Percentiles rank a stretch among this genome's conserved stretches.
Evolutionary conservation across 768 basidiomycete species (phyloP).

Genomic region (Russula griseocarnosa): DNA sequence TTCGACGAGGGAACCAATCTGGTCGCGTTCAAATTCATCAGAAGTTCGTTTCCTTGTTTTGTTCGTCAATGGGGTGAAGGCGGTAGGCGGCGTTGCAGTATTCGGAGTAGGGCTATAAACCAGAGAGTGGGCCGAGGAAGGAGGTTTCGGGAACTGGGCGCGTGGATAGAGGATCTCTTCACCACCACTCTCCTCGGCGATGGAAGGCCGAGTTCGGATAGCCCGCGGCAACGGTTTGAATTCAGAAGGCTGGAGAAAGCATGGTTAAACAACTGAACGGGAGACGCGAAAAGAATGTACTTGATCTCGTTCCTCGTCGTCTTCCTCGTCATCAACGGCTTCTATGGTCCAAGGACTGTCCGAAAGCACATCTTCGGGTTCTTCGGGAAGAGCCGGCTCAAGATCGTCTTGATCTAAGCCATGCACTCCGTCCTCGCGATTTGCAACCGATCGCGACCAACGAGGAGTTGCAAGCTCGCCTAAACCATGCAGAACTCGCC

Average conservation of each 20-base stretch:
- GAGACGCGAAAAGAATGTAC: constrained; percentile 37
- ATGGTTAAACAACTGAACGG: constrained; percentile 4
- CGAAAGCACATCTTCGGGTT: constrained; percentile 50
- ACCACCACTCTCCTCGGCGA: constrained; percentile 81
- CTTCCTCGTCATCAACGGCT: constrained; percentile 78
- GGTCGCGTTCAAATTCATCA: constrained; percentile 35
- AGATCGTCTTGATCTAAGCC: constrained; percentile 35
- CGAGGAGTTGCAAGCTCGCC: constrained; percentile 96
- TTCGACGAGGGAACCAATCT: constrained; percentile 27
- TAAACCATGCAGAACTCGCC: constrained; percentile 84
- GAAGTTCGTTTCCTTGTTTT: constrained; percentile 35
- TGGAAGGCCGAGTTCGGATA: constrained; percentile 58
- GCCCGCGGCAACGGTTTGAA: constrained; percentile 45
- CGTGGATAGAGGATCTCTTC: constrained; percentile 89
- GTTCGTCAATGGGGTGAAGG: constrained; percentile 26
- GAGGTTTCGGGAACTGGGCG: constrained; percentile 31
- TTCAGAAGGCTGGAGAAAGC: constrained; percentile 40
- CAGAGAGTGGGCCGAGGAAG: constrained; percentile 1
- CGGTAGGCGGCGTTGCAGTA: constrained; percentile 18
- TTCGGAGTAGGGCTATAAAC: constrained; percentile 4
- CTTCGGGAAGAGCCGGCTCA: constrained; percentile 32
- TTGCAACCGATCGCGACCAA: constrained; percentile 62
- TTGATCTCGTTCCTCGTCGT: constrained; percentile 60
- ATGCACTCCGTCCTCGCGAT: constrained; percentile 34
- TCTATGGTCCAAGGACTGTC: constrained; percentile 90